phyloP scores from a whole-genome alignment of 345 rosid species.

The Sonneratia caseolaris region DNA sequence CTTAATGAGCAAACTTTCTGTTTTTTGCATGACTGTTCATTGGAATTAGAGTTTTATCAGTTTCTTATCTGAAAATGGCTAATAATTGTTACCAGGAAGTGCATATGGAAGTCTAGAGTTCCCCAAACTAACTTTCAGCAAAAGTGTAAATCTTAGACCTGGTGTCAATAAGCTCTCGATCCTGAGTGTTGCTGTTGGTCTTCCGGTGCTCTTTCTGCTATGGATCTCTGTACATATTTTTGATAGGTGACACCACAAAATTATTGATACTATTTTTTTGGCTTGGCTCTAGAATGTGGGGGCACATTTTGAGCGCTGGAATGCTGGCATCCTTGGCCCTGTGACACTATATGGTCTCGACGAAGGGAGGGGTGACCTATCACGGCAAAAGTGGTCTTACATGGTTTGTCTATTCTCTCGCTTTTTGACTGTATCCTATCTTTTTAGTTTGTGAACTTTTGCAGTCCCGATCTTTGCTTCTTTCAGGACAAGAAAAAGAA shows the following conservation, averaged over 20 bases:
- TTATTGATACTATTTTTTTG: constrained; percentile 5
- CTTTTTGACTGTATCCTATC: neutral
- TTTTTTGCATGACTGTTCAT: neutral
- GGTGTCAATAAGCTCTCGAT: constrained; percentile 76
- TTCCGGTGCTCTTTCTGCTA: constrained; percentile 56
- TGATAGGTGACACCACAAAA: neutral
- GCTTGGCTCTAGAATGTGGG: constrained; percentile 68
- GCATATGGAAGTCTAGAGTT: constrained; percentile 84
- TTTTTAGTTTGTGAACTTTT: neutral
- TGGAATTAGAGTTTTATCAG: neutral
- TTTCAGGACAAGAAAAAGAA: too few relatives aligned
- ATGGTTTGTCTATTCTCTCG: constrained; percentile 41
- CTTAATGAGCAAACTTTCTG: neutral
- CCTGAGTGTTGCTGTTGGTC: constrained; percentile 92
- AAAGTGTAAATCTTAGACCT: constrained; percentile 68
- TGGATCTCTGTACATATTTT: constrained; percentile 10
- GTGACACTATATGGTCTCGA: constrained; percentile 64
- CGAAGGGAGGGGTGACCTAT: constrained; percentile 72
- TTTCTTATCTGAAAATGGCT: neutral
- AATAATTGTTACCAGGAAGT: constrained; percentile 41
- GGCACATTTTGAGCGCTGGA: constrained; percentile 97
- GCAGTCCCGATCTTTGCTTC: too few relatives aligned
- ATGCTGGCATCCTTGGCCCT: constrained; percentile 93
- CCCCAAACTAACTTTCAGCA: constrained; percentile 67
- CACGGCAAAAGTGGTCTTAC: constrained; percentile 98